Conservation (phyloP, 2,329 filamentous ascomycete species). For the Hyphodiscus sp. region DNA sequence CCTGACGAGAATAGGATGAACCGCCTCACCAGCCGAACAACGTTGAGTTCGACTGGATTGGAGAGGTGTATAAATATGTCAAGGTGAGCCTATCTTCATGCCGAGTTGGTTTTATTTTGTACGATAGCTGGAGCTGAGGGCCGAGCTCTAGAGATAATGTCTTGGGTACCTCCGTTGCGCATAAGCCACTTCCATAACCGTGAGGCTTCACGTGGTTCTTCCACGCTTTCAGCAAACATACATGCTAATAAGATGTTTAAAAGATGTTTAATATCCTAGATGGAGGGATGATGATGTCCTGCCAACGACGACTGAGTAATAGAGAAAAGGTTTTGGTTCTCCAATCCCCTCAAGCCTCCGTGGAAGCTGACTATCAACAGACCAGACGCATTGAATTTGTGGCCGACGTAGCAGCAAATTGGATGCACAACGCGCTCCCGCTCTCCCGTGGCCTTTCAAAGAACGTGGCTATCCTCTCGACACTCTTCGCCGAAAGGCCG, state of each 20-base stretch:
- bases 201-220: too few species aligned
- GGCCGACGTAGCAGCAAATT: neutral
- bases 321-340: neutral
- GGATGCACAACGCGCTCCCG: constrained; percentile 33
- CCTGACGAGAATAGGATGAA: constrained; percentile 1
- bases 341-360: neutral
- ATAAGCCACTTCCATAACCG: too few species aligned
- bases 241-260: too few species aligned
- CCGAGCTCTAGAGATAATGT: neutral
- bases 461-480: constrained; percentile 39
- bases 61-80: neutral
- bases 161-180: too few species aligned
- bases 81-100: neutral
- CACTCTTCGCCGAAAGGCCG: constrained; percentile 34
- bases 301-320: neutral
- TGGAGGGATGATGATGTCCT: neutral
- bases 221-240: too few species aligned
- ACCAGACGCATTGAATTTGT: neutral
- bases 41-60: neutral
- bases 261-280: too few species aligned
- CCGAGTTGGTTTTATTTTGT: too few species aligned
- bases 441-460: constrained; percentile 35
- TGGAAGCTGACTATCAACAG: neutral
- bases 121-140: too few species aligned
- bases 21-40: neutral